These are phyloP conservation scores for Takakia lepidozioides DNA, from an alignment of 225 moss, liverwort and hornwort genomes.

Conservation along the genomic window DNA sequence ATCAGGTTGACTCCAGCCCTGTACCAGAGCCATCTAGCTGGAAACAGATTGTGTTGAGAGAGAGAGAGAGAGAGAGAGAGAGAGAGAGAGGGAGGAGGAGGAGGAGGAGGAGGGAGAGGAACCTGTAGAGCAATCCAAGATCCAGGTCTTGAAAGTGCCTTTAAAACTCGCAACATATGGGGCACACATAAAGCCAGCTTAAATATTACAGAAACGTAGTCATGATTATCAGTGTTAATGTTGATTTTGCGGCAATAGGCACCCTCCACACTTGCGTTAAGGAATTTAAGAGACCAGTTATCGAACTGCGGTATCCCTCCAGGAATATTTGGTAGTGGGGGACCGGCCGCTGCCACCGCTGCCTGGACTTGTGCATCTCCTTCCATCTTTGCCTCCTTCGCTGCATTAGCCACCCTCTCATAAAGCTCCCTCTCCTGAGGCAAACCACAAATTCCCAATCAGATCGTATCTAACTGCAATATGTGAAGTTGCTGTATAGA, in stretches of 20 bases:
- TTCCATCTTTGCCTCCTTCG: constrained; percentile 31
- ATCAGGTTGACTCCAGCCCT: too few species aligned
- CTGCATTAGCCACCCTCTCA: constrained; percentile 26
- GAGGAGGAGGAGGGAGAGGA: too few species aligned
- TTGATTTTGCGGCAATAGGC: constrained; percentile 20
- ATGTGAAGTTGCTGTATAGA: too few species aligned
- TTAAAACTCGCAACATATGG: constrained; percentile 5
- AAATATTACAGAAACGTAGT: constrained; percentile 17
- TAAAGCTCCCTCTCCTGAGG: constrained; percentile 28
- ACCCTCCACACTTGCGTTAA: constrained; percentile 23
- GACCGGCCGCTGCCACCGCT: constrained; percentile 32
- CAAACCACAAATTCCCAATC: not conserved
- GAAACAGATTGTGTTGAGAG: too few species aligned
- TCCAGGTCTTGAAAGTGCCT: not conserved
- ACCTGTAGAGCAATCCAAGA: too few species aligned
- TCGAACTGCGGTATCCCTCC: constrained; percentile 11
- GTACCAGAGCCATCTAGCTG: too few species aligned
- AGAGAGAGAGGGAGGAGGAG: too few species aligned
- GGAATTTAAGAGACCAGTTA: constrained; percentile 19
- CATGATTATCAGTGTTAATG: constrained; percentile 19
- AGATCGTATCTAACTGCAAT: too few species aligned
- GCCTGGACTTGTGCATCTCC: constrained; percentile 39
- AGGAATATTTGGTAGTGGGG: constrained; percentile 9
- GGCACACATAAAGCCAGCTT: constrained; percentile 17
- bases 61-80: too few species aligned